phyloP scores from a whole-genome alignment of 768 basidiomycete species.

The Tricholoma terreum region DNA sequence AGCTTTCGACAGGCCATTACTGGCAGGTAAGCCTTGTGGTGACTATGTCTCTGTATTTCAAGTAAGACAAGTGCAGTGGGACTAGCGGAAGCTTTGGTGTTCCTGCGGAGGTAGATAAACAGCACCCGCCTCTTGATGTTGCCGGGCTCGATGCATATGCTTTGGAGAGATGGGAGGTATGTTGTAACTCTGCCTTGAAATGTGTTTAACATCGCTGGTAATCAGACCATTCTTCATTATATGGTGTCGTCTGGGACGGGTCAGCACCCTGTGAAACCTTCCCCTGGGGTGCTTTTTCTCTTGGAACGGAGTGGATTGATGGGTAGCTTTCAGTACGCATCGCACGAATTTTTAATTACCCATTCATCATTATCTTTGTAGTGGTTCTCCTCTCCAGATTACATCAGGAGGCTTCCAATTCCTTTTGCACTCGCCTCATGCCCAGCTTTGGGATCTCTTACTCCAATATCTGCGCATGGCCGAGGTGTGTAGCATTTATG shows the following conservation, averaged over 20 bases:
- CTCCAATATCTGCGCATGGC: conserved; percentile 86
- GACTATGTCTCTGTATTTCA: not conserved
- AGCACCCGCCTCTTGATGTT: conserved; percentile 48
- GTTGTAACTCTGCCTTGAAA: conserved; percentile 13
- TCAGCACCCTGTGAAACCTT: conserved; percentile 72
- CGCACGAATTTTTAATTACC: not conserved
- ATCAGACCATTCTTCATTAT: conserved; percentile 91
- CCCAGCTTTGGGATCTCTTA: conserved; percentile 92
- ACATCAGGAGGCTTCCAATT: conserved; percentile 97
- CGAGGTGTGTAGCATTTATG: conserved; percentile 51
- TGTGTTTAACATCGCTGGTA: conserved; percentile 1
- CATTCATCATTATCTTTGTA: conserved; percentile 20
- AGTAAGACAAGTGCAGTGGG: conserved; percentile 45
- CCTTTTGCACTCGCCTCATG: conserved; percentile 89
- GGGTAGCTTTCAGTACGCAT: conserved; percentile 61
- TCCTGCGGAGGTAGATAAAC: conserved; percentile 64
- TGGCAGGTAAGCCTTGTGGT: conserved; percentile 61
- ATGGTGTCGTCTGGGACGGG: conserved; percentile 93
- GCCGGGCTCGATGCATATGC: conserved; percentile 78
- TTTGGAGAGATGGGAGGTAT: conserved; percentile 87
- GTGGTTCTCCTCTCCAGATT: conserved; percentile 67
- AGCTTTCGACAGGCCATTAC: conserved; percentile 82
- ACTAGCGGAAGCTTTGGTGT: conserved; percentile 82
- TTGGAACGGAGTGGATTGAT: conserved; percentile 86
- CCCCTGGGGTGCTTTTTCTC: conserved; percentile 79